These are phyloP conservation scores for Kazachstania viticola DNA, from an alignment of 805 yeast species.

Conservation along the genomic window DNA sequence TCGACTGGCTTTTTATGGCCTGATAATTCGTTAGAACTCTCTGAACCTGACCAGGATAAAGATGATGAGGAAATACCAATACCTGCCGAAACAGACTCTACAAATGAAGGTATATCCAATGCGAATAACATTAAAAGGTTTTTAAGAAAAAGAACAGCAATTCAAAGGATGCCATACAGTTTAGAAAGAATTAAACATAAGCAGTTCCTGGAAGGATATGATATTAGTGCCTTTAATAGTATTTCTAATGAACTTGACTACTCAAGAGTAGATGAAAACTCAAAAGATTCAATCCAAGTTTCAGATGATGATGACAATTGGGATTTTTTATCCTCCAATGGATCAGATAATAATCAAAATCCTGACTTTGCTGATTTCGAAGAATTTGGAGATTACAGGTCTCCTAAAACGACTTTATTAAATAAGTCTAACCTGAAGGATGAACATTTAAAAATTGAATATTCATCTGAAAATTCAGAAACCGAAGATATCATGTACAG, in stretches of 20 bases:
- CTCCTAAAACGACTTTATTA: background rate
- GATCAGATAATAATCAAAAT: background rate
- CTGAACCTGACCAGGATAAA: no score
- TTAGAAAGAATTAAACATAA: slow-evolving; percentile 24
- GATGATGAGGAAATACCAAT: background rate
- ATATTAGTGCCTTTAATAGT: slow-evolving; percentile 16
- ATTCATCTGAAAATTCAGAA: background rate
- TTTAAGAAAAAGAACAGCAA: slow-evolving; percentile 24
- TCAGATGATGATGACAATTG: background rate
- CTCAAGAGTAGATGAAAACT: background rate
- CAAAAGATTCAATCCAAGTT: background rate
- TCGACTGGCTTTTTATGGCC: no score
- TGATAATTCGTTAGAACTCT: no score
- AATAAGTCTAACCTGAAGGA: background rate
- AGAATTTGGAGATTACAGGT: background rate
- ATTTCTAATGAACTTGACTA: slow-evolving; percentile 11
- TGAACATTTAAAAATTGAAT: background rate
- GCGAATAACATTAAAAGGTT: slow-evolving; percentile 6
- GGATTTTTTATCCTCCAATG: background rate
- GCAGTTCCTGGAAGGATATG: slow-evolving; percentile 22
- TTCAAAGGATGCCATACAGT: slow-evolving; percentile 28
- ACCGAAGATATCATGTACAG: slow-evolving; percentile 14
- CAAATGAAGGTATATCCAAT: no score
- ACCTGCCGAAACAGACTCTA: background rate
- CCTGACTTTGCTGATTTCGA: background rate